A percentile compares a stretch with the other conserved stretches of the same genome.
These are phyloP conservation scores for Singerocomus inundabilis DNA, from an alignment of 1,284 basidiomycete genomes.

Conservation along the genomic window DNA sequence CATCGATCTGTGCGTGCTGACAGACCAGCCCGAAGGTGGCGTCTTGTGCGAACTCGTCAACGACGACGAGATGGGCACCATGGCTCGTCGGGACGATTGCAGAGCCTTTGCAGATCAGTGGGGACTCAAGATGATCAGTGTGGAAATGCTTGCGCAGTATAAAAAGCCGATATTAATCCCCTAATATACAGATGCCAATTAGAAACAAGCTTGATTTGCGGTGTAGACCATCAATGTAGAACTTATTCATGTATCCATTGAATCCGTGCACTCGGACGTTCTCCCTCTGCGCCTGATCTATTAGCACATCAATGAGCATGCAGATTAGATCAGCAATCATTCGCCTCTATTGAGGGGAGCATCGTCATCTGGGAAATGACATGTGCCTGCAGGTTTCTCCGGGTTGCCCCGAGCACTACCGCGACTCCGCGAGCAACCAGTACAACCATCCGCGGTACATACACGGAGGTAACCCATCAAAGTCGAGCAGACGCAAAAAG, in stretches of 20 bases:
- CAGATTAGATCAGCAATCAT: too few species aligned
- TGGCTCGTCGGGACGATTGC: conserved; percentile 95
- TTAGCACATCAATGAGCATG: too few species aligned
- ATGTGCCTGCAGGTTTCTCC: not conserved
- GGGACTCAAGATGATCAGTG: conserved; percentile 92
- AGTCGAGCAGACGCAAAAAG: too few species aligned
- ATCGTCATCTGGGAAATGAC: not conserved
- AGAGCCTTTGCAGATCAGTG: conserved; percentile 89
- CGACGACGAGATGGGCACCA: conserved; percentile 86
- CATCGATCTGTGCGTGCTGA: conserved; percentile 84
- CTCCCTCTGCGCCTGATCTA: too few species aligned
- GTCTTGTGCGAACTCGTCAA: conserved; percentile 96
- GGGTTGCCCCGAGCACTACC: not conserved
- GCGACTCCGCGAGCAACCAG: too few species aligned
- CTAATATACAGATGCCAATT: not conserved
- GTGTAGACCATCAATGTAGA: not conserved
- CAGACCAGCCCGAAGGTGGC: conserved; percentile 77
- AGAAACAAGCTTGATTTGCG: not conserved
- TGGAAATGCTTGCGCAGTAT: conserved; percentile 71
- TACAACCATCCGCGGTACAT: too few species aligned
- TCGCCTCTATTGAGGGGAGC: too few species aligned
- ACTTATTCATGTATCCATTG: not conserved
- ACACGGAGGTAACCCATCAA: too few species aligned
- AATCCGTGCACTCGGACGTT: not conserved
- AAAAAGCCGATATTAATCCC: conserved; percentile 18